Base-by-base conservation (phyloP, 73 alveolate genomes). In the Symbiodinium natans region DNA sequence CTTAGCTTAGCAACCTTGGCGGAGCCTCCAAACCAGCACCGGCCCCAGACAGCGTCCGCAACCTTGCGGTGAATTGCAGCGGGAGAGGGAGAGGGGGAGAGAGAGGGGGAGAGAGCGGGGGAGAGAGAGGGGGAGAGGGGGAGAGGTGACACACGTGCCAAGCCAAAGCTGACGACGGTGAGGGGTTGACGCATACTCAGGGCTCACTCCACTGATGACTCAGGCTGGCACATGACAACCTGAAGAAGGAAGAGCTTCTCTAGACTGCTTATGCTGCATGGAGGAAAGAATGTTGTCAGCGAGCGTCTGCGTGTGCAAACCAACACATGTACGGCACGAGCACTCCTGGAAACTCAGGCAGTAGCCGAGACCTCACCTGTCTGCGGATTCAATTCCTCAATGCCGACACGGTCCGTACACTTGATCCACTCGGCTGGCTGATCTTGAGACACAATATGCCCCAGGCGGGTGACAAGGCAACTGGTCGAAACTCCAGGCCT, bases 321-420 rank as follows among this genome's bases (percentile, higher is more conserved):
- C n/a, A 52, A 15, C 17, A 52, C 31, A 52, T 21, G 71, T 52
- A 23, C 71, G 71, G 31, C 71, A 10, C 71, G 23, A 46, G 23
- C 71, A 52, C 71, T 52, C n/a, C n/a, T 63, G 33, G 25, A 25
- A 75, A 13, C 73, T 29, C 34, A 89, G 95, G 75, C 41, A 25
- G 34, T 19, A 27, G 95, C 95, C 42, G 95, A 89, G 73, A 89
- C 95, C 42, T 89, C 95, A 33, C 95, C 95, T 17, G 95, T 89
- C 95, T 89, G 95, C 38, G 95, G 95, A 77, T 89, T 89, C 38
- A 83, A 56, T 29, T 46, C 95, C 95, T 88, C 73, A 25, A 56
- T 27, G 80, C 23, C 21, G 10, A 8, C 33, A 23, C 36, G 36
- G 38, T 0, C 59, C 41, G 19, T 63, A 6, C 88, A 10, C 17